Evolutionary conservation across 106 monocot genomes (phyloP).

Genomic region (Allium cepa): DNA sequence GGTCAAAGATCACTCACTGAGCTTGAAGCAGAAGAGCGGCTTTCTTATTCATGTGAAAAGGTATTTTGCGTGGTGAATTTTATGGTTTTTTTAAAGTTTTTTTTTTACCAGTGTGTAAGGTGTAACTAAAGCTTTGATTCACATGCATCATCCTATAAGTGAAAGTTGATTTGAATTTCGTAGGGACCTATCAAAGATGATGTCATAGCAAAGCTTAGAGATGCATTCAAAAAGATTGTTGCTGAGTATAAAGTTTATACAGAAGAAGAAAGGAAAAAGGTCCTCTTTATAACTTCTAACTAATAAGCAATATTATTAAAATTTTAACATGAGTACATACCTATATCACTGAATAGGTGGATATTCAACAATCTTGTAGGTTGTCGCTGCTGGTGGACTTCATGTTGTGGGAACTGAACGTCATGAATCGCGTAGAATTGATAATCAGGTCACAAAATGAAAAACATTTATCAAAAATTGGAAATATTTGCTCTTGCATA

Average conservation of each 20-base stretch:
- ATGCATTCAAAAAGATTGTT: constrained; percentile 65
- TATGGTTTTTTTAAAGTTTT: neutral
- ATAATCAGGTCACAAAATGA: constrained; percentile 68
- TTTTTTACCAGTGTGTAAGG: neutral
- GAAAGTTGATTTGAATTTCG: neutral
- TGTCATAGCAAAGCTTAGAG: constrained; percentile 77
- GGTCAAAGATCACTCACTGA: constrained; percentile 72
- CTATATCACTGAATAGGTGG: neutral
- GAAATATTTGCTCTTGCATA: neutral
- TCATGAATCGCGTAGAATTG: constrained; percentile 97
- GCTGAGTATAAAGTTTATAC: constrained; percentile 85
- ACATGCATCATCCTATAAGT: too few species aligned
- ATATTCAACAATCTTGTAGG: constrained; percentile 32
- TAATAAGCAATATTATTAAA: too few species aligned
- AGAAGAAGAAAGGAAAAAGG: constrained; percentile 89
- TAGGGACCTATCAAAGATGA: constrained; percentile 92
- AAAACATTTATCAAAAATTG: too few species aligned
- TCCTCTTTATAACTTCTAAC: constrained; percentile 8
- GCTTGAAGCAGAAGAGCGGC: constrained; percentile 95
- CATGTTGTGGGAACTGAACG: constrained; percentile 96
- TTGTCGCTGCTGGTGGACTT: constrained; percentile 81
- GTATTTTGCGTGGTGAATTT: constrained; percentile 22
- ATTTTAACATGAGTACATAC: too few species aligned
- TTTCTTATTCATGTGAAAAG: constrained; percentile 95
- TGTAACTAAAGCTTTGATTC: too few species aligned